A percentile compares a stretch with the other conserved stretches of the same genome.
These are phyloP conservation scores for Scutellaria galericulata DNA, from an alignment of 257 asterid species.

Conservation along the genomic window DNA sequence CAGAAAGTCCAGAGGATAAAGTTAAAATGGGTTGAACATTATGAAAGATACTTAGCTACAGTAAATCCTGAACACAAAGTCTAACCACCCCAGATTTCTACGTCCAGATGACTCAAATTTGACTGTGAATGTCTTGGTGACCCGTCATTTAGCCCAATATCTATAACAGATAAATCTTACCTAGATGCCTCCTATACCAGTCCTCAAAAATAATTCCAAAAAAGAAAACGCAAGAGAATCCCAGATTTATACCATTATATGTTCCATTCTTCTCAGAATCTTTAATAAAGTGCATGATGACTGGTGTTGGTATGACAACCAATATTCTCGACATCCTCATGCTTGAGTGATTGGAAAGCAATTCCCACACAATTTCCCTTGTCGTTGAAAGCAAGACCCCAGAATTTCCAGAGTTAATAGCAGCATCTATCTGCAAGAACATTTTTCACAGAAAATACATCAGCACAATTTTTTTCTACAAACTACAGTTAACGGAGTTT, in stretches of 20 bases:
- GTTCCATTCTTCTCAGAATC: constrained; percentile 88
- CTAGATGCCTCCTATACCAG: too few relatives aligned
- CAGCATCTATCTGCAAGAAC: constrained; percentile 85
- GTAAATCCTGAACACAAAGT: too few relatives aligned
- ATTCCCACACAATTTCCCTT: constrained; percentile 91
- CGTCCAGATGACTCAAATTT: too few relatives aligned
- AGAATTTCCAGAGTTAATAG: constrained; percentile 95
- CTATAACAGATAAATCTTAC: not conserved
- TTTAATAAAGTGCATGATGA: constrained; percentile 85
- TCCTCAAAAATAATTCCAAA: not conserved
- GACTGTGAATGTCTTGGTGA: too few relatives aligned
- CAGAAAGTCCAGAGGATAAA: too few relatives aligned
- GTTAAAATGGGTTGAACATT: too few relatives aligned
- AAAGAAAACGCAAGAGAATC: not conserved
- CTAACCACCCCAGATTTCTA: too few relatives aligned
- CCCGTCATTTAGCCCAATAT: too few relatives aligned
- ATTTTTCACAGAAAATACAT: constrained; percentile 32
- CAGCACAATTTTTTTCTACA: constrained; percentile 24
- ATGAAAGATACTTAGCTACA: too few relatives aligned
- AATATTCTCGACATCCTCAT: constrained; percentile 92
- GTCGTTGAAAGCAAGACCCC: constrained; percentile 98
- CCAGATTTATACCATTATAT: constrained; percentile 66
- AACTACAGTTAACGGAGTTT: constrained; percentile 10
- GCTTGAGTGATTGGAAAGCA: constrained; percentile 96
- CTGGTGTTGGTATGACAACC: constrained; percentile 99